Evolutionary conservation across 306 rosid genomes (phyloP), one percentile per base, ranked within the genome.

Genomic region (Dicorynia guianensis): DNA sequence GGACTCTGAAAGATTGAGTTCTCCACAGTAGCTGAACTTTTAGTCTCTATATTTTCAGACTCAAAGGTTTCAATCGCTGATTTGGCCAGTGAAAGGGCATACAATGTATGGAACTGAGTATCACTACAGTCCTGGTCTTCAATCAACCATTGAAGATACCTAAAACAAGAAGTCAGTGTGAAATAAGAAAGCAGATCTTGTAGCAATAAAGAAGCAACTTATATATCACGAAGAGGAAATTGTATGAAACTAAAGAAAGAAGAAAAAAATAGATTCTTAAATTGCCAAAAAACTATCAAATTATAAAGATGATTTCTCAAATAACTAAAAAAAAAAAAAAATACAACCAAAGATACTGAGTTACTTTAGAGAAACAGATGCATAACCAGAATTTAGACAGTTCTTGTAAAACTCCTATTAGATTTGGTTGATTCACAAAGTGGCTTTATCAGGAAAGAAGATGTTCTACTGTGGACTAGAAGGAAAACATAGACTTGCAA

Each of bases 141-240:
- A 80, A 95, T 92, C 89, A 95, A 87, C 97, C 98, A 95, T 63
- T 90, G 98, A 63, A 95, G 95, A 76, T 92, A 95, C 82, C 98
- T 95, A 83, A 7, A 75, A 69, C 60, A 40, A 82, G 43, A 80
- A 56, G 66, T 49, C 56, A 7, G 25, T 30, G 38, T 73, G 50
- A 78, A 72, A 19, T 40, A 12, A 55, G 11, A 67, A 35, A 48
- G 33, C 68, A 67, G 44, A 60, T 20, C 54, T 60, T 56, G 30
- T 43, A 61, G 47, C 36, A 76, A 72, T 54, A 53, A 15, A 65
- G 53, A 25, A 69, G 10, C 15, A 78, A 56, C 36, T 43, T 55
- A 74, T 56, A 38, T 42, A 69, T 48, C 19, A 3, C 38, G 33
- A n/a, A 53, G 53, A 67, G 39, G 50, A 14, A 59, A 49, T 4